Evolutionary conservation across 108 stramenopile species (phyloP).

Genomic region (Cyclotella baltica): DNA sequence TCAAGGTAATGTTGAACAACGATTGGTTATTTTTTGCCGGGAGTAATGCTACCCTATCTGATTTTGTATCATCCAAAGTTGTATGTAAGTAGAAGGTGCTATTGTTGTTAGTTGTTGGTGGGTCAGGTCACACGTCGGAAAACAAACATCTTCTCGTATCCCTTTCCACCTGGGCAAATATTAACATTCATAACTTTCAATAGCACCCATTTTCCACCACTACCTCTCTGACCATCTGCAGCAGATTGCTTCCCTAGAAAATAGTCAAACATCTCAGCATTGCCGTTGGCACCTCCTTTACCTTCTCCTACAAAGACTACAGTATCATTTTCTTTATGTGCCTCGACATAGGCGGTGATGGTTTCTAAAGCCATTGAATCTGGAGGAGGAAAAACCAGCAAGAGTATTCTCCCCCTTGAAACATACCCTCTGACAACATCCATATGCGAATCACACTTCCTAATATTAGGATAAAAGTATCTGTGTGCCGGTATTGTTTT

Average conservation of each 20-base stretch:
- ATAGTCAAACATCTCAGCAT: constrained; percentile 71
- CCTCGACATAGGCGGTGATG: constrained; percentile 62
- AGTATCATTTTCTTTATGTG: constrained; percentile 66
- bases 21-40: too few species aligned
- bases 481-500: constrained; percentile 74
- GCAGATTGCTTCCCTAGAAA: constrained; percentile 30
- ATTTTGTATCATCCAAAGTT: too few species aligned
- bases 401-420: constrained; percentile 71
- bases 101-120: too few species aligned
- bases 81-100: too few species aligned
- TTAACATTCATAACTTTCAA: constrained; percentile 62
- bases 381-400: constrained; percentile 86
- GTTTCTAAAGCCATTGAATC: constrained; percentile 74
- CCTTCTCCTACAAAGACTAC: constrained; percentile 84
- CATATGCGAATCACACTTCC: constrained; percentile 44
- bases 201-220: constrained; percentile 61
- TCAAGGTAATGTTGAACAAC: too few species aligned
- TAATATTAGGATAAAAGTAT: constrained; percentile 72
- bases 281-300: constrained; percentile 76
- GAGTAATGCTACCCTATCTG: too few species aligned
- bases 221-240: constrained; percentile 29
- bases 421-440: constrained; percentile 54
- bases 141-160: constrained; percentile 81
- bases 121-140: constrained; percentile 30
- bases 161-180: constrained; percentile 76